Evolutionary conservation across 2,329 filamentous ascomycete species (phyloP), one percentile per base, ranked within the genome.

Genomic region (Claviceps digitariae): DNA sequence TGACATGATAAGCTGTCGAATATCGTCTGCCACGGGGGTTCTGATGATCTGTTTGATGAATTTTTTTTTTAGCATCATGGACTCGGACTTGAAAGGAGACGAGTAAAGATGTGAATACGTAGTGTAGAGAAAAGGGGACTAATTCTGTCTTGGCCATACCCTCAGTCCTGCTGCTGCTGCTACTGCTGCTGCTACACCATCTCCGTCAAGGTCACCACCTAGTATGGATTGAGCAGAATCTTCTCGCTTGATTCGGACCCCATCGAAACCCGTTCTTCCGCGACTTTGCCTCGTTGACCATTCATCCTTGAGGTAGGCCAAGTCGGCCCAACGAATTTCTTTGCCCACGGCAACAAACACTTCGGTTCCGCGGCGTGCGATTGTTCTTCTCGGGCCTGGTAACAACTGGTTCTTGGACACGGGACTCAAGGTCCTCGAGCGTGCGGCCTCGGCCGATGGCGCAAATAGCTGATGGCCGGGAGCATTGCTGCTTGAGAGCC

Each of bases 301-400:
- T 50, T 64, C 66, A 56, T 83, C 86, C 72, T 94, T 95, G 63
- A 97, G 68, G 55, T 84, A 81, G 51, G 82, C 81, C 53, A 98
- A 71, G 68, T 95, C 88, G 10, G 87, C 84, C 90, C 93, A 98
- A 67, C 90, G 79, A 56, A 98, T 86, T 68, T 97, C 88, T 61
- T 86, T 90, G 49, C 90, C 90, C 43, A 86, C 83, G 21, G 90
- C 90, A 13, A 89, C 83, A 65, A 97, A 97, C 10, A 97, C 74
- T 63, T 98, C 90, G 1, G 87, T 89, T 17, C 87, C 90, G 55
- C 91, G 78, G 50, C 80, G 82, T 10, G 90, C 90, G 61, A 97
- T 84, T 0, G 83, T 90, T 57, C 81, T 70, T 54, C 76, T 73
- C 10, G 81, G 78, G 20, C 80, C 78, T 1, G 66, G 63, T 21